These are phyloP conservation scores for Podosphaera fusca DNA, from an alignment of 2,329 filamentous ascomycete species.

Conservation along the genomic window DNA sequence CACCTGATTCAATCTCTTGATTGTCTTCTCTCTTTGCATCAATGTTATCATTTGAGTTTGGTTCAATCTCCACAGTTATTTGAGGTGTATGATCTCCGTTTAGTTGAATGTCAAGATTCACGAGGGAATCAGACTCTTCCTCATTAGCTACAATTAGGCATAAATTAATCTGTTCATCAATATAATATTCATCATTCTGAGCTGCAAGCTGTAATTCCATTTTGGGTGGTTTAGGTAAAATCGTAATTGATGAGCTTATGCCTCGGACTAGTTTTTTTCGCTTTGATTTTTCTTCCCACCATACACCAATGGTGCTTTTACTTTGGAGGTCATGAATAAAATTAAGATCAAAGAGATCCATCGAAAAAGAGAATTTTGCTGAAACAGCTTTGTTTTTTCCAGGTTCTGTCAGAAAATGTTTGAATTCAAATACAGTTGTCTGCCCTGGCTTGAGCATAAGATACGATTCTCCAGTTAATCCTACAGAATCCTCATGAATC, in stretches of 20 bases:
- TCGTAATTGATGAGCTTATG: constrained; percentile 35
- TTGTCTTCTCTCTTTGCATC: constrained; percentile 2
- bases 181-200: constrained; percentile 53
- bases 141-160: constrained; percentile 52
- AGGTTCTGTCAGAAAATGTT: constrained; percentile 54
- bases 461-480: constrained; percentile 32
- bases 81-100: constrained; percentile 31
- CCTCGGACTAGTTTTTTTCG: constrained; percentile 25
- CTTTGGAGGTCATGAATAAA: constrained; percentile 34
- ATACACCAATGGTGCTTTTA: constrained; percentile 21
- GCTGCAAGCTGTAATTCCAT: constrained; percentile 49
- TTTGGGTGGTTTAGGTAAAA: constrained; percentile 79
- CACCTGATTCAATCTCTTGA: constrained; percentile 2
- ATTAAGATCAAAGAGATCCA: constrained; percentile 41
- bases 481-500: constrained; percentile 15
- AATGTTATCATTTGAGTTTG: neutral
- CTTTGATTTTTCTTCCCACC: constrained; percentile 24
- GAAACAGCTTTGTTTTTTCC: constrained; percentile 49
- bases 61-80: constrained; percentile 19
- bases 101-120: constrained; percentile 45
- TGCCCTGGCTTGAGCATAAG: constrained; percentile 44
- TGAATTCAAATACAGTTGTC: constrained; percentile 47
- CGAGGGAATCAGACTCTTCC: constrained; percentile 57
- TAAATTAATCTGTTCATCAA: constrained; percentile 52
- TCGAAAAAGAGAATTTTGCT: constrained; percentile 38